Evolutionary conservation across 176 grass and related monocot genomes (phyloP).

Genomic region (Sorghum bicolor): Sorghum_bicolor_NCBIv3 NC_012870.2:79993501-79994000

Average conservation of each 20-base stretch:
- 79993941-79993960: slow-evolving; percentile 87
- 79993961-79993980: slow-evolving; percentile 78
- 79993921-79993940: slow-evolving; percentile 78
- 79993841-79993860: slow-evolving; percentile 91
- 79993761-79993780: not conserved
- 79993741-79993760: not conserved
- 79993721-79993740: not conserved
- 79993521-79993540: not conserved
- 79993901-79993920: slow-evolving; percentile 76
- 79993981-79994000: slow-evolving; percentile 71
- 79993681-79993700: not conserved
- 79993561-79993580: not conserved
- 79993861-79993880: slow-evolving; percentile 85
- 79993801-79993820: slow-evolving; percentile 46
- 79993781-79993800: not conserved
- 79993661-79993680: not conserved
- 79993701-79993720: not conserved
- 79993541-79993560: not conserved
- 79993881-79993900: slow-evolving; percentile 95
- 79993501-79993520: not conserved
- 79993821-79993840: slow-evolving; percentile 96
- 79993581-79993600: not conserved
- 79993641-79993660: not conserved
- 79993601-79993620: not conserved
- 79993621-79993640: not conserved